Conservation (phyloP, 2,329 filamentous ascomycete species). For the Ciborinia camelliae region DNA sequence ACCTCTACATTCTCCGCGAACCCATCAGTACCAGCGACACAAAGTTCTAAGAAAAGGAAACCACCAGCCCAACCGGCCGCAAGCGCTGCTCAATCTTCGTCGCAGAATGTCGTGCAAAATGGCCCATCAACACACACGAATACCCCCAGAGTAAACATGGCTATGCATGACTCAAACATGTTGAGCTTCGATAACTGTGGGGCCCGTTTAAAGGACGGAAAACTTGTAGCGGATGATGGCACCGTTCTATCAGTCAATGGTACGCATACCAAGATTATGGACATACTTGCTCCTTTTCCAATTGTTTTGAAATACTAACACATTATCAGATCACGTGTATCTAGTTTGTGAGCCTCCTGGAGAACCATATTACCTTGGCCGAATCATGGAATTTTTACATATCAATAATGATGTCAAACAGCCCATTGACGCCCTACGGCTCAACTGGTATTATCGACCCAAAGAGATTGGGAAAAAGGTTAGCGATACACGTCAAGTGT, state of each 20-base stretch:
- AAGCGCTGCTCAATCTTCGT: constrained; percentile 21
- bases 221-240: constrained; percentile 86
- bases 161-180: constrained; percentile 69
- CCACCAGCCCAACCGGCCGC: constrained; percentile 45
- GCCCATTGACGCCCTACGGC: constrained; percentile 79
- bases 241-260: constrained; percentile 80
- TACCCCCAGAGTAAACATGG: constrained; percentile 27
- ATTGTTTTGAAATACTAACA: constrained; percentile 23
- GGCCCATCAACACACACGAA: constrained; percentile 17
- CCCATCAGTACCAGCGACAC: constrained; percentile 39
- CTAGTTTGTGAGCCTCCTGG: constrained; percentile 95
- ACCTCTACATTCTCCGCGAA: constrained; percentile 57
- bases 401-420: constrained; percentile 67
- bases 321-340: constrained; percentile 73
- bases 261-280: constrained; percentile 47
- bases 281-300: neutral
- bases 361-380: constrained; percentile 94
- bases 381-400: constrained; percentile 97
- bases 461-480: constrained; percentile 93
- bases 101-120: constrained; percentile 18
- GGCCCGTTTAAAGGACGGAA: constrained; percentile 67
- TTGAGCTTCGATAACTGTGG: constrained; percentile 77
- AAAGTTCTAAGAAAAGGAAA: constrained; percentile 79
- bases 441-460: constrained; percentile 98
- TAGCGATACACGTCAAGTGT: constrained; percentile 85